Conservation (phyloP, 2,329 filamentous ascomycete genomes). For the Fusarium tupiense region DNA sequence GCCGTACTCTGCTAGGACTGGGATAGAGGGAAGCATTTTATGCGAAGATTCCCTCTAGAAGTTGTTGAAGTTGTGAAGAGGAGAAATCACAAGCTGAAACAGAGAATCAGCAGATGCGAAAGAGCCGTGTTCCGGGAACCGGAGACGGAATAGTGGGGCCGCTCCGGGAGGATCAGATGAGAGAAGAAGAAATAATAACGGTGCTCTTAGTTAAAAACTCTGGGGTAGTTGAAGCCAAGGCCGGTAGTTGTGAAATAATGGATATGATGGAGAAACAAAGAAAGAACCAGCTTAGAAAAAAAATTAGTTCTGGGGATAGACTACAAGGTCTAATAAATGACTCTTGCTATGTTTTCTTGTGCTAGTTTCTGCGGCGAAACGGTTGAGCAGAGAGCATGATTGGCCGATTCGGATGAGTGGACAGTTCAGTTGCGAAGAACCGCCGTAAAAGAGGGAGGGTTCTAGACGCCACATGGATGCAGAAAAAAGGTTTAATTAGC, state of each 20-base stretch:
- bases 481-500: conserved; percentile 13
- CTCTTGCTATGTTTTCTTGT: conserved; percentile 33
- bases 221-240: conserved; percentile 18
- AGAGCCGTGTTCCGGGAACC: conserved; percentile 27
- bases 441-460: neutral
- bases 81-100: conserved; percentile 3
- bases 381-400: conserved; percentile 36
- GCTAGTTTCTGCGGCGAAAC: conserved; percentile 37
- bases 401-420: conserved; percentile 42
- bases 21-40: conserved; percentile 67
- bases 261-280: conserved; percentile 13
- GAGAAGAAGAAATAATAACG: neutral
- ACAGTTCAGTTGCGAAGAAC: conserved; percentile 22
- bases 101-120: conserved; percentile 4
- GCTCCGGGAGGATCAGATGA: conserved; percentile 23
- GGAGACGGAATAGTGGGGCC: conserved; percentile 38
- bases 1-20: conserved; percentile 78
- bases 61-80: neutral
- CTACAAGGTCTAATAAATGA: conserved; percentile 26
- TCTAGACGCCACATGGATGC: conserved; percentile 10
- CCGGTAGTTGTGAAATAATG: neutral
- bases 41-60: neutral
- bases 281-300: neutral
- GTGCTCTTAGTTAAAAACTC: neutral
- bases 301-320: conserved; percentile 3